Conservation (phyloP, 2,329 filamentous ascomycete genomes). For the Aquanectria penicillioides region DNA sequence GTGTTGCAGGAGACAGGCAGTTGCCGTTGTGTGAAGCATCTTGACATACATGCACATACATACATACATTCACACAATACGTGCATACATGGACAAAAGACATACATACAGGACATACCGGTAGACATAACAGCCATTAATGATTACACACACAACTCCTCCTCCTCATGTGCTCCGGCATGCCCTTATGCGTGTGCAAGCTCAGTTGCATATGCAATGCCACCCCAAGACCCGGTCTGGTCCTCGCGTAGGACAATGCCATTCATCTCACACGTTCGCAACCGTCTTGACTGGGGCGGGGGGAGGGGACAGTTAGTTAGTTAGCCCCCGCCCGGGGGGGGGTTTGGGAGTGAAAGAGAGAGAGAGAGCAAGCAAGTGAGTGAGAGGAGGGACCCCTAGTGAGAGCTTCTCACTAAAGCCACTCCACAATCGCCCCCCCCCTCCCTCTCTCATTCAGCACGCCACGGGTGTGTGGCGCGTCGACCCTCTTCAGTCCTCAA, state of each 20-base stretch:
- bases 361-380: too few species aligned
- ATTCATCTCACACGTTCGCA: conserved; percentile 41
- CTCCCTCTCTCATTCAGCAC: too few species aligned
- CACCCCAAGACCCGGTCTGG: conserved; percentile 37
- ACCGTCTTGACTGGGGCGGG: conserved; percentile 36
- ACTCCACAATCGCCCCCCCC: conserved; percentile 28
- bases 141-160: too few species aligned
- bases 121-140: too few species aligned
- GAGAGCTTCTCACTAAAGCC: conserved; percentile 31
- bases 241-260: conserved; percentile 38
- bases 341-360: too few species aligned
- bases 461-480: conserved; percentile 32
- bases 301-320: too few species aligned
- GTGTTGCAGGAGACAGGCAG: too few species aligned
- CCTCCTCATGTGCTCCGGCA: conserved; percentile 9
- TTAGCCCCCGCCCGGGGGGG: too few species aligned
- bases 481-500: conserved; percentile 14
- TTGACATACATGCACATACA: conserved; percentile 4
- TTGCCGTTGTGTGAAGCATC: not conserved
- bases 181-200: conserved; percentile 37
- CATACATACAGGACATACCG: too few species aligned
- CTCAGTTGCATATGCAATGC: conserved; percentile 40
- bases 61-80: too few species aligned
- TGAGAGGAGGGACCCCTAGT: too few species aligned
- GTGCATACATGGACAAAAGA: too few species aligned